Conservation (phyloP, 495 filamentous ascomycete species). For the Echria macrotheca region DNA sequence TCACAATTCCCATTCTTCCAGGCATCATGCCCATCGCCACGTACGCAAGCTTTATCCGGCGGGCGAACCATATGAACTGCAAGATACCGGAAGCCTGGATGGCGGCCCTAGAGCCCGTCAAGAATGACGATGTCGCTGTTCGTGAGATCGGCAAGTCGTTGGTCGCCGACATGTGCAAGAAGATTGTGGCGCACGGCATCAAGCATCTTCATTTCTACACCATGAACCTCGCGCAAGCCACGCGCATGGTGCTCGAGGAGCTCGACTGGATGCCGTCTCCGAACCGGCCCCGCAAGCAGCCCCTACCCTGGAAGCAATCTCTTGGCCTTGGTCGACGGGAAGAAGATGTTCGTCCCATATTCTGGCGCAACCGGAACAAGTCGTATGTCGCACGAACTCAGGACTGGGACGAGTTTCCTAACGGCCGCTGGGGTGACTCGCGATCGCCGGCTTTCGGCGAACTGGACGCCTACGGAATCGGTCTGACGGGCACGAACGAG, state of each 20-base stretch:
- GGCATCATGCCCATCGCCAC: conserved; percentile 99
- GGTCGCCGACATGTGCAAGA: conserved; percentile 87
- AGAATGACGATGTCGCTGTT: conserved; percentile 92
- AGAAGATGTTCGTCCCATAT: conserved; percentile 97
- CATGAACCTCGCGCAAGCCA: conserved; percentile 96
- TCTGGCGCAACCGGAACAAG: conserved; percentile 96
- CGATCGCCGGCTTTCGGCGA: conserved; percentile 96
- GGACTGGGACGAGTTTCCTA: conserved; percentile 99
- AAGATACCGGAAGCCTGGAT: conserved; percentile 77
- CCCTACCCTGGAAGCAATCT: conserved; percentile 92
- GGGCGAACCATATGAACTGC: conserved; percentile 83
- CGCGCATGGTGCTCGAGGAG: conserved; percentile 88
- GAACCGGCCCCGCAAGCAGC: conserved; percentile 69
- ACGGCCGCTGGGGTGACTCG: conserved; percentile 98
- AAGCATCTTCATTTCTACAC: conserved; percentile 97
- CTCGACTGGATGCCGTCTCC: conserved; percentile 71
- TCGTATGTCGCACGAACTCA: conserved; percentile 93
- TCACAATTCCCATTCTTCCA: conserved; percentile 86
- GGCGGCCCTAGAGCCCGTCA: conserved; percentile 78
- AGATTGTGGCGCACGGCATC: conserved; percentile 74
- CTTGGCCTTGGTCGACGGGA: conserved; percentile 79
- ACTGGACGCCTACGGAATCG: conserved; percentile 91
- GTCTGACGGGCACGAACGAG: conserved; percentile 94
- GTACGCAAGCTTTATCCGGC: conserved; percentile 82
- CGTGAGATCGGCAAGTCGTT: conserved; percentile 83